Conservation (phyloP, 2,329 filamentous ascomycete genomes). For the Arthrobotrys megalospora region DNA sequence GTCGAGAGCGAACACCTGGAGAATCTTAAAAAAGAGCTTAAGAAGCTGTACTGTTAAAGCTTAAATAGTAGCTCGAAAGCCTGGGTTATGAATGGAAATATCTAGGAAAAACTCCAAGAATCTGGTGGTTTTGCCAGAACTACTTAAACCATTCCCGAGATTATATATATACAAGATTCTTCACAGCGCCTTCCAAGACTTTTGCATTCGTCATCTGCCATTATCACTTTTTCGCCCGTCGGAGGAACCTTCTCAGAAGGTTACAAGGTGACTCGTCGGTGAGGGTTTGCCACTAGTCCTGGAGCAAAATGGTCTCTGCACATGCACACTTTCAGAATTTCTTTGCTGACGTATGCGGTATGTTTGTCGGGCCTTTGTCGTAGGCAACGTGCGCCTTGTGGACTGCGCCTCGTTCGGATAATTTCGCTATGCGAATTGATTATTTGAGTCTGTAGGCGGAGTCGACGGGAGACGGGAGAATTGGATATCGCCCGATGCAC, state of each 20-base stretch:
- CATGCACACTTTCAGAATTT: conserved; percentile 14
- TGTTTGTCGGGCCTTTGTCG: conserved; percentile 35
- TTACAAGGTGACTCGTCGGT: conserved; percentile 4
- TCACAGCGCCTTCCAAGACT: background rate
- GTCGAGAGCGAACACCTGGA: background rate
- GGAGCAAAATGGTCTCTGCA: background rate
- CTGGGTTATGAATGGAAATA: too few species aligned
- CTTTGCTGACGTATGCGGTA: conserved; percentile 43
- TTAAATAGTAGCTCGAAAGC: background rate
- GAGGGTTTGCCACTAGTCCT: conserved; percentile 33
- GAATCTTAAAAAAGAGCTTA: conserved; percentile 2
- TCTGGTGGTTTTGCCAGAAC: conserved; percentile 17
- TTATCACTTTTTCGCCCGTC: conserved; percentile 34
- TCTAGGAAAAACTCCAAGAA: background rate
- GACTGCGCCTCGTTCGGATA: conserved; percentile 39
- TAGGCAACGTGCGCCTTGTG: conserved; percentile 20
- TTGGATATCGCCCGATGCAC: background rate
- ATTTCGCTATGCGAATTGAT: conserved; percentile 11
- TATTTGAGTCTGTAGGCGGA: conserved; percentile 27
- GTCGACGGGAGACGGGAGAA: conserved; percentile 21
- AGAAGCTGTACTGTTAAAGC: conserved; percentile 1
- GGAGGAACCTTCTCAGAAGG: conserved; percentile 12
- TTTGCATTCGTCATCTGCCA: conserved; percentile 57
- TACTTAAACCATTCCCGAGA: background rate
- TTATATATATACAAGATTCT: conserved; percentile 4